phyloP scores from a whole-genome alignment of 2,329 filamentous ascomycete genomes.

The Colletotrichum spinosum region DNA sequence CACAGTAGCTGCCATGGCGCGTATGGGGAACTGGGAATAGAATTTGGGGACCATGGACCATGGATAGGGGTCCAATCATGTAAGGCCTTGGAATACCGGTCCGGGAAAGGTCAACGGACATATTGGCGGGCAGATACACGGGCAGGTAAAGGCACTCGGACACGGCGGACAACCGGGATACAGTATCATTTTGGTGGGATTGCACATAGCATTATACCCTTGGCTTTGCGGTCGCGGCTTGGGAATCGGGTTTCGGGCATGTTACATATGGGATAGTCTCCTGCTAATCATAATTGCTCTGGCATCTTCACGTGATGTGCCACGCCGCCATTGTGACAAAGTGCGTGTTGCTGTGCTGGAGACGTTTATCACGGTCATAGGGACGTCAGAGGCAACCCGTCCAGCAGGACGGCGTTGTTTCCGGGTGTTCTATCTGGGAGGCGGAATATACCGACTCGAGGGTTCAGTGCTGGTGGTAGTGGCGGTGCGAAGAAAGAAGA shows the following conservation, averaged over 20 bases:
- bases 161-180: conserved; percentile 14
- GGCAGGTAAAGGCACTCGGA: conserved; percentile 4
- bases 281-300: conserved; percentile 37
- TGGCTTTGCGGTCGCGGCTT: conserved; percentile 32
- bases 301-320: conserved; percentile 15
- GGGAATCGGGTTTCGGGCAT: conserved; percentile 29
- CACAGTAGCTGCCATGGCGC: conserved; percentile 7
- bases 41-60: background rate
- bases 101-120: conserved; percentile 2
- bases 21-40: conserved; percentile 8
- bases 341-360: no score
- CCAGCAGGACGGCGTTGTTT: no score
- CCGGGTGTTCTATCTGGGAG: no score
- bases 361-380: no score
- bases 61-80: background rate
- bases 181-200: conserved; percentile 33
- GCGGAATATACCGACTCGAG: no score
- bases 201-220: conserved; percentile 41
- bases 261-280: conserved; percentile 38
- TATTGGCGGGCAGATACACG: conserved; percentile 6
- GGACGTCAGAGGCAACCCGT: no score
- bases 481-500: no score
- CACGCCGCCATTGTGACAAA: no score
- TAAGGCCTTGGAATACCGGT: no score
- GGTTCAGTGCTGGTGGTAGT: no score